Evolutionary conservation across 2,329 filamentous ascomycete genomes (phyloP), one percentile per base, ranked within the genome.

Genomic region (Onygenales sp.): DNA sequence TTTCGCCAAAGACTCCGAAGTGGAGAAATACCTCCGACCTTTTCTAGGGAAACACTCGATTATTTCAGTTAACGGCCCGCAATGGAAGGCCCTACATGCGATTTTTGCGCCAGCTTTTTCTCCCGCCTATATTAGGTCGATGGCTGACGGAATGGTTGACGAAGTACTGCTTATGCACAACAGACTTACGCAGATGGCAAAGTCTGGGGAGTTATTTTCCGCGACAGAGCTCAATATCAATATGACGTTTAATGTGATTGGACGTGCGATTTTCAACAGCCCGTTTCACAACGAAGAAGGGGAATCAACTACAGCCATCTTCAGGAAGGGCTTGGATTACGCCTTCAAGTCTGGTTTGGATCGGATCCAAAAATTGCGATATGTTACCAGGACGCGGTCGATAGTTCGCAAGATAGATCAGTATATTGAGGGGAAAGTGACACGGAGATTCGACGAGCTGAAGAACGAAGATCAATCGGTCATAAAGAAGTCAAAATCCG

Each of bases 31-130:
- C 37, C 62, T 66, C 1, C 62, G 61, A 7, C 55, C 53, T 8
- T 58, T 65, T 7, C 56, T 62, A 32, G 64, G 64, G 21, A 56
- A 64, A 9, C 67, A 71, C 45, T 57, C 73, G 2, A 56, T 65
- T 37, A 61, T 73, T 31, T 63, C 63, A 27, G 55, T 66, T 10
- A 67, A 73, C 17, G 72, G 73, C 2, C 58, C 62, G 11, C 63
- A 68, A 49, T 75, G 72, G 72, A 71, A 74, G 60, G 69, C 66
- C 52, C 73, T 71, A 71, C 63, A 73, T 45, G 59, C 58, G 33
- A 65, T 69, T 6, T 75, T 75, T 64, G 59, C 63, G 6, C 68
- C 69, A 2, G 68, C 67, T 0, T 73, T 73, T 54, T 54, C 60
- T 1, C 55, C 62, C 2, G 58, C 54, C 9, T 59, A 69, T 48